Evolutionary conservation across 495 filamentous ascomycete species (phyloP), one percentile per base, ranked within the genome.

Genomic region (Hypoxylon trugodes): DNA sequence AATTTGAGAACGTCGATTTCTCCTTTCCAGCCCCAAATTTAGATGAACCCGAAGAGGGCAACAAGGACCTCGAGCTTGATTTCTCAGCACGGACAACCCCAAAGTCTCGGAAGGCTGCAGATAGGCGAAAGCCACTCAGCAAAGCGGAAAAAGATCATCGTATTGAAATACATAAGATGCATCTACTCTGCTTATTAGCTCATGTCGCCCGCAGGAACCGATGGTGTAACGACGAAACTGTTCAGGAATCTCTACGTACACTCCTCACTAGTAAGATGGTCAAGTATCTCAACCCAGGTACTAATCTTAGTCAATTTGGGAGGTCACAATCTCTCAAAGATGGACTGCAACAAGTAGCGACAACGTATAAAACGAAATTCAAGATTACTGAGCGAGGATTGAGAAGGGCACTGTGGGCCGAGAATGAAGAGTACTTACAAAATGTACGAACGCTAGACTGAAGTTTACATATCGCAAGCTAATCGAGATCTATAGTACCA

Each of bases 191-290:
- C 66, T 79, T 97, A 1, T 71, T 98, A 25, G 81, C 80, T 3
- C 91, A 97, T 73, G 84, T 89, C 15, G 81, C 88, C 60, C 74
- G 84, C 19, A 84, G 93, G 35, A 98, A 96, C 70, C 73, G 78
- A 49, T 98, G 94, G 94, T 98, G 93, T 70, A 97, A 96, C 72
- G 87, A 95, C 72, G 60, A 79, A 10, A 72, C 78, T 58, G 78
- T 88, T 32, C 89, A 95, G 72, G 74, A 73, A 28, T 79, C 76
- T 15, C 69, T 96, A 16, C 86, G 82, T 57, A 72, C 74, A 22
- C 77, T 90, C 19, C 57, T 97, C 4, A 76, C 84, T 1, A 81
- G 82, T 19, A 87, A 87, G 42, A 83, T 82, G 28, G 69, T 86
- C 25, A 77, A 76, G 6, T 83, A 86, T 32, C 76, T 98, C 2